Evolutionary conservation across 495 filamentous ascomycete species (phyloP), one percentile per base, ranked within the genome.

Genomic region (Podospora sp.): DNA sequence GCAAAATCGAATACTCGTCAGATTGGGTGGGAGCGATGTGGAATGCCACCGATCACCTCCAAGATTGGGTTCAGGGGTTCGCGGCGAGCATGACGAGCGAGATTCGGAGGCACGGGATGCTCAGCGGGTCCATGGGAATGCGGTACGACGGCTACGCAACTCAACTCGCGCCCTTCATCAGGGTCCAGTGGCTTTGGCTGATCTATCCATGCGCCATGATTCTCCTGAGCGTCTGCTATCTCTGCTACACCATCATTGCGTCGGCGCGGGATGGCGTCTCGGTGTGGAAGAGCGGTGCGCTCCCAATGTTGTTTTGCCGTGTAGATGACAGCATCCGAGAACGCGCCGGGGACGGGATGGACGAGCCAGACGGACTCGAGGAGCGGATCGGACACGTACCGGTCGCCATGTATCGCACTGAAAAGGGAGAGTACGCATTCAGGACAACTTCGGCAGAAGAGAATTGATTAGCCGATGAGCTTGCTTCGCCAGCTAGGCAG

Each of bases 11-110:
- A 29, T 75, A 76, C 33, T 75, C 77, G n/a, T 77, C 76, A 8
- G 78, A 79, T 69, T 80, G 77, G 77, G 73, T 76, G 60, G 73
- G 79, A 55, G 78, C 78, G 26, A 74, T 79, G 67, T 72, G 71
- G 63, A 73, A 75, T 53, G 72, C 78, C 21, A 70, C 69, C 16
- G 58, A 68, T 20, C 59, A 71, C 58, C 70, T 78, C 21, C 29
- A 67, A 6, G 62, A 59, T 35, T 79, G 76, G 77, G 75, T 79
- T 46, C 46, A 63, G 6, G 69, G 63, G 27, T 68, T 80, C 29
- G 71, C 77, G 0, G 46, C 66, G 18, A 76, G 73, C 67, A 67
- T 80, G 65, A 79, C 78, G 12, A 74, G 69, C 25, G 65, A 79
- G 46, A 70, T 80, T 14, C 74, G 75, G 24, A 69, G 68, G 27